A percentile compares a stretch with the other conserved stretches of the same genome.
Conservation (phyloP, 805 yeast species). For the Cyberlindnera nakhonratchasimensis region DNA sequence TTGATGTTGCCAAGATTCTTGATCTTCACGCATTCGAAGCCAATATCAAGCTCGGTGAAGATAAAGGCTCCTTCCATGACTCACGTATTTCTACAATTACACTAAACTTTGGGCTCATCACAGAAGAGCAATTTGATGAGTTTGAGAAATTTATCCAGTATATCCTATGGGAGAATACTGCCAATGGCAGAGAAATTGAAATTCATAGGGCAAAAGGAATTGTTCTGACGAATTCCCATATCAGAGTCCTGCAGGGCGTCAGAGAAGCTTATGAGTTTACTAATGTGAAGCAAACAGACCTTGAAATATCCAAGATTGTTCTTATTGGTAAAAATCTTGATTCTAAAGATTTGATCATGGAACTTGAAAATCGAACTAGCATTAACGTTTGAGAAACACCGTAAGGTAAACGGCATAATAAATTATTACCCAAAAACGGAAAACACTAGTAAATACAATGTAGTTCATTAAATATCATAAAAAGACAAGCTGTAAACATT, state of each 20-base stretch:
- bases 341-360: slow-evolving; percentile 33
- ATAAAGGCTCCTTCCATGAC: slow-evolving; percentile 41
- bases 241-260: slow-evolving; percentile 70
- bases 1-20: slow-evolving; percentile 61
- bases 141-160: slow-evolving; percentile 66
- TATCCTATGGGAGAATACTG: slow-evolving; percentile 68
- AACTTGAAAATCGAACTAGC: slow-evolving; percentile 25
- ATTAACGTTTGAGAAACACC: neutral
- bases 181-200: slow-evolving; percentile 48
- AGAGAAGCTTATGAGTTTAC: slow-evolving; percentile 85
- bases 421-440: neutral
- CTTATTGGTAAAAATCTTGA: slow-evolving; percentile 68
- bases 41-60: slow-evolving; percentile 26
- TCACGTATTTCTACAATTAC: slow-evolving; percentile 53
- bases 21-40: slow-evolving; percentile 77
- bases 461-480: slow-evolving; percentile 1
- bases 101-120: slow-evolving; percentile 39
- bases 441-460: slow-evolving; percentile 1
- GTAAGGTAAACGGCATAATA: neutral
- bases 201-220: slow-evolving; percentile 84
- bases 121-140: slow-evolving; percentile 35
- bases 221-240: slow-evolving; percentile 39
- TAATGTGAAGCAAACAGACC: slow-evolving; percentile 39
- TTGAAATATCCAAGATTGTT: slow-evolving; percentile 54
- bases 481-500: neutral